Base-by-base conservation (phyloP, 352 stramenopile species). In the Globisporangium sylvaticum region DNA sequence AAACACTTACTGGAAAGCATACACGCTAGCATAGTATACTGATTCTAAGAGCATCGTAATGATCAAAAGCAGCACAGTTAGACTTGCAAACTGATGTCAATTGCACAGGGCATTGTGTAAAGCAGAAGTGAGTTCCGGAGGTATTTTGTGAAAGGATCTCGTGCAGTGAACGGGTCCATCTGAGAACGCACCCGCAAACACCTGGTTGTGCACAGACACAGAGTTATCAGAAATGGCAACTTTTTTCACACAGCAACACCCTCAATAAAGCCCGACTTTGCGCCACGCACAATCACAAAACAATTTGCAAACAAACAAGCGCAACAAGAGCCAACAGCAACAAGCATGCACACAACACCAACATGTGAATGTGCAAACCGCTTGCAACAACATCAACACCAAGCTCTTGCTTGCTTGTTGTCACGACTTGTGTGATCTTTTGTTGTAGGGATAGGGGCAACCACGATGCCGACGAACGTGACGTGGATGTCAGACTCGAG, bases 401-500 rank as follows among this genome's bases (percentile, higher is more conserved):
- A 44, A 20, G 37, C 4, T 18, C 37, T 44, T 44, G 4, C 37
- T 44, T 44, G 4, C 14, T 7, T 48, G 24, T 48, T 64, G 58
- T 48, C 58, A 55, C 52, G 24, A 27, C 25, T 56, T 56, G 12
- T 44, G 52, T 57, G 52, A 58, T 58, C 52, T 58, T 58, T 64
- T 61, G 20, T 48, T 39, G 57, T 62, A 46, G 56, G 56, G 56
- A 48, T 62, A 46, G 32, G 32, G 56, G n/a, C 4, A 34, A 39
- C 24, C 5, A 12, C 37, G 12, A 4, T 46, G 22, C 58, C 37
- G 34, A 64, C 58, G 58, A 52, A 31, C 34, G 18, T 64, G 58
- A 64, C 58, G 58, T 64, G 58, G 58, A 48, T 64, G 31, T 54
- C 10, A 48, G 53, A 22, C 29, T 64, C 57, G 34, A 50, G 32